Base-by-base conservation (phyloP, 192 early-diverging fungal species). In the Dissophora globulifera region DNA sequence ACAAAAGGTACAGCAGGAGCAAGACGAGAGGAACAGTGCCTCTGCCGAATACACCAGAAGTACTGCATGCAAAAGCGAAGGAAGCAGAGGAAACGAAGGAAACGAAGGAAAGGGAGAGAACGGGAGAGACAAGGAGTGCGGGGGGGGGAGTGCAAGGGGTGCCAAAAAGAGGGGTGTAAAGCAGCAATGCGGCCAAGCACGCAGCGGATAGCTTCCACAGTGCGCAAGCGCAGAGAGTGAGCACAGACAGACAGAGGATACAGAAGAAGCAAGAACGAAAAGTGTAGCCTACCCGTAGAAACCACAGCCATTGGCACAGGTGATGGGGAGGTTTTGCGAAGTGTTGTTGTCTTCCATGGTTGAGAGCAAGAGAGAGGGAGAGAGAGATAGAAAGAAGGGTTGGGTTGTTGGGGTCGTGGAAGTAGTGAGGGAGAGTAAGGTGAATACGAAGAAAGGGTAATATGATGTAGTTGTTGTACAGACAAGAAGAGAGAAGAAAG, bases 261-360 rank as follows among this genome's bases (percentile, higher is more conserved):
- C 9, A 31, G 30, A 27, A 19, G 1, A 26, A 22, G 22, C n/a
- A 19, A 30, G 20, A 60, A 26, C 22, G 8, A n/a, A 32, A 2
- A 29, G 19, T 30, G 3, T 25, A 41, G 22, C 82, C 65, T 79
- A 83, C 82, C 86, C 90, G 58, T 92, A 93, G 69, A 93, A 93
- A 8, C 87, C 87, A 62, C 92, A 93, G 66, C 87, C 87, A 68
- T 86, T 87, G 53, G 83, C 80, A 78, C 92, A 93, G 50, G 86
- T 78, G 58, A 78, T 76, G 42, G 88, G 82, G 48, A 70, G 48
- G 61, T 90, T 81, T 35, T 75, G 70, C 16, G 57, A 59, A 58
- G 89, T 69, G 57, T 83, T 83, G 69, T 92, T 90, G 65, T 91
- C 83, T 79, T 91, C 92, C 92, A 91, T 91, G 40, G 42, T 16